Evolutionary conservation across 352 stramenopile genomes (phyloP), one percentile per base, ranked within the genome.

Genomic region (Pythium folliculosum): DNA sequence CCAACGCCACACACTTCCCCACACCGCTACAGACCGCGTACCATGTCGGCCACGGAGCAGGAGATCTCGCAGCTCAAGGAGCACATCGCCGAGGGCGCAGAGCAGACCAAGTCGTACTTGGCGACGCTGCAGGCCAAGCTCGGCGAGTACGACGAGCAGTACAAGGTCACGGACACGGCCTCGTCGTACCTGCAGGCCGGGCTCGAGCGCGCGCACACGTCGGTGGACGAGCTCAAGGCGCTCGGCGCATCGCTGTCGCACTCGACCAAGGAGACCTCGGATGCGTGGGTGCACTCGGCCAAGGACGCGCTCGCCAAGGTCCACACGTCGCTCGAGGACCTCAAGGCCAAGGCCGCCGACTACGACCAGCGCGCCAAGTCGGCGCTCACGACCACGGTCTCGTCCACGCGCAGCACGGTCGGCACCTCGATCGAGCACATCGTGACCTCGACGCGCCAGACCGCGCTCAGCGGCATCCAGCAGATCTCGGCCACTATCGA

Each of bases 81-180:
- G 66, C 81, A 89, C 72, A 88, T 92, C 63, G 69, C 85, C 48
- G 77, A 88, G 65, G 81, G 84, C 60, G 73, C 83, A 14, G 76
- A 90, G 61, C 82, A 91, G 72, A 90, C 84, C 70, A 90, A 89
- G 75, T 84, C 81, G 69, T 91, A 93, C 58, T 70, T 91, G 44
- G 73, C 71, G 37, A 73, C 72, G 69, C 60, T 78, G 16, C 67
- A 70, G 60, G 51, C 45, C 53, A 72, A 71, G 60, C 59, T 78
- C 35, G 13, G 25, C 30, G 63, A 90, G 65, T 92, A 91, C 67
- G 84, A 92, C 63, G 73, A 75, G 22, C 78, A 90, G 50, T 92
- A 80, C 76, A 88, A 81, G 67, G 77, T 92, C 22, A 83, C 75
- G 12, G 82, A 92, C 70, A 91, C 84, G 27, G 84, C 84, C 35